Evolutionary conservation across 2,329 filamentous ascomycete species (phyloP), one percentile per base, ranked within the genome.

Genomic region (Pseudogymnoascus sp.): DNA sequence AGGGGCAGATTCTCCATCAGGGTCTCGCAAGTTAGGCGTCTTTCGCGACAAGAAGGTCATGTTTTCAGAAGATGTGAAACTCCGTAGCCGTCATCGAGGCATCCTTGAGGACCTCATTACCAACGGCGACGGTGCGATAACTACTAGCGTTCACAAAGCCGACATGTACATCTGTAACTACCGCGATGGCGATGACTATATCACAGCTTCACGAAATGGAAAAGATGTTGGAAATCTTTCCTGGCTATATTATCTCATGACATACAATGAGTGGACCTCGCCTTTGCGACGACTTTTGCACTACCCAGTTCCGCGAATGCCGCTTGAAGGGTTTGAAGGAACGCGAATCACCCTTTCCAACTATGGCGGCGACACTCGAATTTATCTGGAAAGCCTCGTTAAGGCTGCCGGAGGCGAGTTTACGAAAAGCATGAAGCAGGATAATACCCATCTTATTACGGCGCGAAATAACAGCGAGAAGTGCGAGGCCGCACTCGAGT

Each of bases 401-500:
- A 86, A 81, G 65, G 92, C 92, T 23, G 82, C 88, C 15, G 95
- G 95, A 15, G 93, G 90, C 7, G 88, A 89, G 66, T 97, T 91
- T 72, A 99, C 95, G 31, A 96, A 96, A 77, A 96, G 91, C 0
- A 90, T 99, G 86, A 96, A 91, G 75, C 86, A 89, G 68, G 92
- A 97, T 66, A 97, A 99, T 74, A 97, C 93, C 0, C 95, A 99
- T 76, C 83, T 99, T 0, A 88, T 99, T 70, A 96, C 93, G 0
- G 95, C 95, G 4, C 89, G 96, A 69, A 86, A 88, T 64, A 86
- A 86, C 63, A 96, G 93, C 71, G 95, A 97, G 72, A 99, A 99
- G 76, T 97, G 90, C 74, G 87, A 89, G 38, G 95, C 95, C 1
- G 95, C 95, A 0, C 84, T 86, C 65, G 95, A 97, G 76, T 99